Evolutionary conservation across 805 yeast species (phyloP).

Genomic region (Cyberlindnera xylosilytica): DNA sequence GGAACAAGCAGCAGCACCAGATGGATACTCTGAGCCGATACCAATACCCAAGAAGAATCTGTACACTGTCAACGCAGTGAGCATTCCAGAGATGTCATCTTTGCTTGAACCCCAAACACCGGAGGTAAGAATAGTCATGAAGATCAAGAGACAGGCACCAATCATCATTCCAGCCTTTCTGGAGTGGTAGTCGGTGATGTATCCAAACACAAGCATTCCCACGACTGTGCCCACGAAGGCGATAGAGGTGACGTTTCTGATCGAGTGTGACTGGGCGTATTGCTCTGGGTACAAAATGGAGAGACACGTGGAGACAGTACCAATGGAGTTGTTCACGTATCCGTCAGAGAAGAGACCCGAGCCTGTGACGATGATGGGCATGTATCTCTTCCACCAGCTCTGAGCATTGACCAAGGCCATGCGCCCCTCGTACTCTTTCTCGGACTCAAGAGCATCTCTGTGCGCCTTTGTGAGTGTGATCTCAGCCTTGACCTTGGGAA

Average conservation of each 20-base stretch:
- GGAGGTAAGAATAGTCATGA: constrained; percentile 75
- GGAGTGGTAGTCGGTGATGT: constrained; percentile 72
- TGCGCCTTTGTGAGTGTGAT: constrained; percentile 35
- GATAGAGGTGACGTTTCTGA: constrained; percentile 78
- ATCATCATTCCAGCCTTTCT: constrained; percentile 81
- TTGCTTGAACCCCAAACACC: constrained; percentile 73
- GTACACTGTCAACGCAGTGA: constrained; percentile 79
- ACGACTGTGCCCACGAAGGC: constrained; percentile 91
- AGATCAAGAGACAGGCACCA: constrained; percentile 70
- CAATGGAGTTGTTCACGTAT: constrained; percentile 80
- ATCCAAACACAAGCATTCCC: constrained; percentile 82
- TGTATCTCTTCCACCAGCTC: constrained; percentile 34
- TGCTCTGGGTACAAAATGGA: constrained; percentile 59
- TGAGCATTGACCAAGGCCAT: constrained; percentile 17
- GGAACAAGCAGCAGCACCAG: constrained; percentile 90
- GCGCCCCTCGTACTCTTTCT: constrained; percentile 22
- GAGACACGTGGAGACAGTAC: constrained; percentile 73
- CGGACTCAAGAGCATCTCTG: constrained; percentile 24
- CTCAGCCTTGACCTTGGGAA: constrained; percentile 39
- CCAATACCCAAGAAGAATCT: constrained; percentile 88
- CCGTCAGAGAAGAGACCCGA: constrained; percentile 95
- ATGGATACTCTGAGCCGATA: constrained; percentile 94
- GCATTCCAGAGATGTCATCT: constrained; percentile 58
- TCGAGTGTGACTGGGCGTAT: constrained; percentile 63
- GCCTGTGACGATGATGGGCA: constrained; percentile 82